Evolutionary conservation across 2,329 filamentous ascomycete species (phyloP), one percentile per base, ranked within the genome.

Genomic region (Colletotrichum sp.): DNA sequence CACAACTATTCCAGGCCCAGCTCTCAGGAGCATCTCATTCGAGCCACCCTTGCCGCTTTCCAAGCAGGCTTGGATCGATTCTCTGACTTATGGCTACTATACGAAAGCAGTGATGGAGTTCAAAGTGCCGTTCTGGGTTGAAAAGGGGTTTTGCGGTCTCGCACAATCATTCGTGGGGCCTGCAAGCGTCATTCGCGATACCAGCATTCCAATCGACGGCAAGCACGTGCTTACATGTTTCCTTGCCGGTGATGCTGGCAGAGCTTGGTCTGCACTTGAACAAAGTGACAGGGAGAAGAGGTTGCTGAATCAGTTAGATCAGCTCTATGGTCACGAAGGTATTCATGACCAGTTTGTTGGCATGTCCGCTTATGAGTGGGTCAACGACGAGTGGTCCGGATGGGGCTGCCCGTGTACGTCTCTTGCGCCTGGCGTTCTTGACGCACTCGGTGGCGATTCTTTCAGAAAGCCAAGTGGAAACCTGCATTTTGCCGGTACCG

Each of bases 71-170:
- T 80, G 77, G 27, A 77, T 82, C 15, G 78, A 85, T 5, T 82
- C 84, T 0, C 84, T 84, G 8, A 80, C 77, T 0, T 85, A 87
- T 52, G 89, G 89, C 5, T 87, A 87, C 76, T 90, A 90, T 78
- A 87, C 85, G 66, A 92, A 92, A 79, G 86, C 86, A 8, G 89
- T 91, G 69, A 79, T 88, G 34, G 78, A 81, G 8, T 90, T 86
- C 79, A 78, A 79, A 16, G 72, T 79, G 6, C 85, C 88, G 0
- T 90, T 83, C 78, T 87, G 85, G 86, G 76, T 78, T 29, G 73
- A 80, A 4, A 74, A 71, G 1, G 86, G 87, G 0, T 84, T 87
- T 44, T 88, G 86, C 74, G 90, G 90, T 4, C 81, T 88, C 1
- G 81, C 83, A 1, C 85, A 87, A 67, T 88, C 87, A 0, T 87